Evolutionary conservation across 495 filamentous ascomycete species (phyloP), one percentile per base, ranked within the genome.

Genomic region (Jackrogersella multiformis): DNA sequence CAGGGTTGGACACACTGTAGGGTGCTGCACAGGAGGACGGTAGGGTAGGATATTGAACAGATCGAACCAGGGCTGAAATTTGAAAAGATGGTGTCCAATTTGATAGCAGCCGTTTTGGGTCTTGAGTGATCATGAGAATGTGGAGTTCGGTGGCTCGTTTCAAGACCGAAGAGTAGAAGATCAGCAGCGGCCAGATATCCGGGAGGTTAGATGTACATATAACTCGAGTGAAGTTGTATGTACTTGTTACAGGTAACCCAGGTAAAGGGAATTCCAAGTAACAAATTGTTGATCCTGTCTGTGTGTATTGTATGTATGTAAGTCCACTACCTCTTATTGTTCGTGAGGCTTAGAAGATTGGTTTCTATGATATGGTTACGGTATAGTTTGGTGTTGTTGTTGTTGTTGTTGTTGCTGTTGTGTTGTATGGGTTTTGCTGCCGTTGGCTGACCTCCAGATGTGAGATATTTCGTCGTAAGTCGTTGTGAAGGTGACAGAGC

Each of bases 171-270:
- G 67, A 51, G 73, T 75, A 74, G 32, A 81, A 75, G 30, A 76
- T 73, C 71, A 75, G 71, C 71, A 65, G 70, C 73, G 70, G 65
- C 71, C 71, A 74, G 69, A 75, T 76, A 71, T 79, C 76, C 72
- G 75, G 76, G 63, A 78, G 72, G 55, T 76, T 63, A 68, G 70
- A 70, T 65, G 61, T 70, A 70, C 67, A 70, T 62, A 65, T 60
- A 65, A 60, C n/a, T 65, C 42, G 51, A 54, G 24, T 10, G 56
- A 61, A 44, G 4, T 4, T 51, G 16, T 64, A 35, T 56, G 46
- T 70, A 61, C 56, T 62, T 53, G 56, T 65, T 61, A 66, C 61
- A 61, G 61, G 45, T 13, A 44, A 46, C 58, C 56, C 49, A 56
- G 49, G 56, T 28, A 62, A 41, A 53, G 15, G 39, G 39, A 46